Conservation (phyloP, 805 yeast genomes). For the Pichia scutulata region DNA sequence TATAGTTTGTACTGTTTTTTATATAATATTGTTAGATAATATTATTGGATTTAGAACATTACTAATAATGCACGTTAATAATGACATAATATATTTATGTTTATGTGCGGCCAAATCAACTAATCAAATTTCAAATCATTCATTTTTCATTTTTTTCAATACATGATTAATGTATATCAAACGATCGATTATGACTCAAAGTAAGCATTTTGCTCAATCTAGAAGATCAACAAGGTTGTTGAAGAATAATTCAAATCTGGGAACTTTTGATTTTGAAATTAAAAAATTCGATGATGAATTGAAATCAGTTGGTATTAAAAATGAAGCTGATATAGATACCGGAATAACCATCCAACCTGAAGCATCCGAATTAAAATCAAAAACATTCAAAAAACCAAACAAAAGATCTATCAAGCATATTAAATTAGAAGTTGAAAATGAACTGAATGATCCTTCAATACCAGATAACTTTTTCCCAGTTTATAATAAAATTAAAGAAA, state of each 20-base stretch:
- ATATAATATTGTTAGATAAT: not conserved
- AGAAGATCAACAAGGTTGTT: not conserved
- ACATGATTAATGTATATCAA: not conserved
- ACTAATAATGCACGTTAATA: no score
- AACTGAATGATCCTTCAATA: conserved; percentile 8
- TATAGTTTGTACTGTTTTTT: no score
- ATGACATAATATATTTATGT: no score
- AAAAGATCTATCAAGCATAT: conserved; percentile 1
- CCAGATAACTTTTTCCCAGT: conserved; percentile 42
- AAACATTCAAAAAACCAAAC: not conserved
- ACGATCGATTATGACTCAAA: conserved; percentile 8
- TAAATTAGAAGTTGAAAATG: conserved; percentile 5
- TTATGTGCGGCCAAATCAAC: not conserved
- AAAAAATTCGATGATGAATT: conserved; percentile 4
- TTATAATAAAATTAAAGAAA: conserved; percentile 51
- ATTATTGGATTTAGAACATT: no score
- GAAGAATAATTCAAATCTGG: not conserved
- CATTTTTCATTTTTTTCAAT: not conserved
- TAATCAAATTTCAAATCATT: not conserved
- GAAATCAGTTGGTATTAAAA: not conserved
- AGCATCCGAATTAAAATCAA: not conserved
- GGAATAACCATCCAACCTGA: not conserved
- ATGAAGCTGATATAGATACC: not conserved
- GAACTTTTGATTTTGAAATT: conserved; percentile 8
- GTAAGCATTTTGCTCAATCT: conserved; percentile 8